Evolutionary conservation across 306 rosid genomes (phyloP).

Genomic region (Mucuna pruriens): DNA sequence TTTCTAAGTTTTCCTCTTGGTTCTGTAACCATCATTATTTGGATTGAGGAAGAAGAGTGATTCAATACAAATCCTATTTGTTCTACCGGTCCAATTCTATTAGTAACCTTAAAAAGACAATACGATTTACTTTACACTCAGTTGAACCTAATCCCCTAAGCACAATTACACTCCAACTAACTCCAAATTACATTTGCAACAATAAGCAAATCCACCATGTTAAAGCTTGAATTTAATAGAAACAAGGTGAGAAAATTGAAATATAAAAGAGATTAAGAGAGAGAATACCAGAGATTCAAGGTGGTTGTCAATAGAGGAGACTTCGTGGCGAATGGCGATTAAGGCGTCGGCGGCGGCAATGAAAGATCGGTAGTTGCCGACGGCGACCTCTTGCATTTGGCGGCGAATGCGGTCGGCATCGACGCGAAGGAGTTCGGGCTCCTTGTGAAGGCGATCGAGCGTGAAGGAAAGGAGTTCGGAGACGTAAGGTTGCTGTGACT

Average conservation of each 20-base stretch:
- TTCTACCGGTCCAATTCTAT: background rate
- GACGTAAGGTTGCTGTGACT: conserved; percentile 92
- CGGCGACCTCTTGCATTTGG: conserved; percentile 99
- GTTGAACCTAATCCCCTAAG: background rate
- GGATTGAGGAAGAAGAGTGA: background rate
- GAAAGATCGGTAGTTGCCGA: conserved; percentile 84
- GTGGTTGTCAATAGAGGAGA: conserved; percentile 48
- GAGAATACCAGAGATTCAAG: conserved; percentile 45
- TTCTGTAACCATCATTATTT: background rate
- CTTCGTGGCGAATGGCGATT: conserved; percentile 89
- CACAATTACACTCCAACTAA: background rate
- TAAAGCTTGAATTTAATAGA: background rate
- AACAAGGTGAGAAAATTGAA: background rate
- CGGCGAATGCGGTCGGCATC: conserved; percentile 98
- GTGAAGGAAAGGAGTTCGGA: conserved; percentile 97
- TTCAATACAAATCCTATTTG: background rate
- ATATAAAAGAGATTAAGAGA: background rate
- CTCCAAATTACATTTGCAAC: background rate
- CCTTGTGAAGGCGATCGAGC: conserved; percentile 98
- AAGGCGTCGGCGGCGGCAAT: conserved; percentile 91
- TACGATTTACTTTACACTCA: background rate
- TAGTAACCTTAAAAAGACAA: background rate
- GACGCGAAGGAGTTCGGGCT: conserved; percentile 97
- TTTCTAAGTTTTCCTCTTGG: background rate
- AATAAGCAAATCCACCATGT: background rate